These are phyloP conservation scores for Nemania diffusa DNA, from an alignment of 2,329 filamentous ascomycete genomes.

Conservation along the genomic window DNA sequence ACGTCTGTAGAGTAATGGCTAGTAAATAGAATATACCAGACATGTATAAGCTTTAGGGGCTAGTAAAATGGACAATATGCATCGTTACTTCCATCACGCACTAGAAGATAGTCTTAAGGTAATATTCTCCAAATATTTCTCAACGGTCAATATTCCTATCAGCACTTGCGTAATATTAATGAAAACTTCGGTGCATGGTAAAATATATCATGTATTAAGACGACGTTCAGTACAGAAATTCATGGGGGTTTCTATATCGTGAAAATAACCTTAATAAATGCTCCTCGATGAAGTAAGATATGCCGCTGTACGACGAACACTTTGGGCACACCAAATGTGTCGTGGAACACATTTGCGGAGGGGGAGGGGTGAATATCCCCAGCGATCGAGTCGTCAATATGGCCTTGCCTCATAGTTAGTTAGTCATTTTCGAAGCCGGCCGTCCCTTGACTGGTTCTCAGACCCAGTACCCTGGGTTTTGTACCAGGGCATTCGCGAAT, in stretches of 20 bases:
- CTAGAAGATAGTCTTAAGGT: neutral
- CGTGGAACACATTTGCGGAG: neutral
- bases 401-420: neutral
- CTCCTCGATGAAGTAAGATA: neutral
- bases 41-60: neutral
- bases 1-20: neutral
- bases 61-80: no score
- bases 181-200: no score
- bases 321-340: neutral
- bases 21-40: neutral
- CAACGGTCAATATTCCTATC: no score
- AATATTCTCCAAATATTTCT: no score
- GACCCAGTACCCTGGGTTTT: neutral
- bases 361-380: neutral
- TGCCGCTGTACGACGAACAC: neutral
- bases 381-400: neutral
- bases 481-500: slow-evolving; percentile 4
- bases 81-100: no score
- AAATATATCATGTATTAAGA: no score
- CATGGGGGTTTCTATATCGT: neutral
- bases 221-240: neutral
- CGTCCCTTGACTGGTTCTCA: slow-evolving; percentile 4
- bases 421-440: neutral
- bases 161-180: no score
- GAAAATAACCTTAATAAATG: neutral